Percentiles rank a stretch among this genome's conserved stretches.
Conservation (phyloP, 495 filamentous ascomycete species). For the Aspergillus conjunctus region DNA sequence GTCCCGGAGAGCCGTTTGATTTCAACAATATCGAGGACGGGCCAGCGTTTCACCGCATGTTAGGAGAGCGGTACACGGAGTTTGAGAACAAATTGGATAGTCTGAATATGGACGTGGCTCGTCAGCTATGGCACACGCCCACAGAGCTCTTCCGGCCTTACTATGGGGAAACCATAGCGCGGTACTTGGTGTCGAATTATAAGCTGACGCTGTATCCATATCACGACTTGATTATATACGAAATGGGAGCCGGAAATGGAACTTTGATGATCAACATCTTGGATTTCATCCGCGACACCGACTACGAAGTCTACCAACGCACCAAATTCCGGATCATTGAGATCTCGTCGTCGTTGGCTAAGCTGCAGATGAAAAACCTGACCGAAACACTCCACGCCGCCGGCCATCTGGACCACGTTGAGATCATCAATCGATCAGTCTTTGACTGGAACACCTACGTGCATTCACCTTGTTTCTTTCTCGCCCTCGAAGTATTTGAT, state of each 20-base stretch:
- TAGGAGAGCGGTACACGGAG: slow-evolving; percentile 78
- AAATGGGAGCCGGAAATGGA: slow-evolving; percentile 96
- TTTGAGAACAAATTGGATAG: slow-evolving; percentile 89
- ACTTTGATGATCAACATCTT: slow-evolving; percentile 98
- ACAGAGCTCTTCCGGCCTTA: slow-evolving; percentile 96
- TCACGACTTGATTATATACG: slow-evolving; percentile 96
- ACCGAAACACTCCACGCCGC: slow-evolving; percentile 60
- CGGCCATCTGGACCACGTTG: slow-evolving; percentile 81
- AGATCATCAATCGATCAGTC: slow-evolving; percentile 91
- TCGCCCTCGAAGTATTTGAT: slow-evolving; percentile 98
- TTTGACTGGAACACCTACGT: slow-evolving; percentile 91
- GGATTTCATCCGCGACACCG: slow-evolving; percentile 88
- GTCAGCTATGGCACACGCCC: slow-evolving; percentile 97
- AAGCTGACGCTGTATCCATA: slow-evolving; percentile 91
- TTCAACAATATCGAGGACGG: slow-evolving; percentile 82
- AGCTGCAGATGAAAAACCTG: slow-evolving; percentile 73
- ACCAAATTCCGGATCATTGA: slow-evolving; percentile 96
- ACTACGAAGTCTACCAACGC: slow-evolving; percentile 89
- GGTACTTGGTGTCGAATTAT: slow-evolving; percentile 94
- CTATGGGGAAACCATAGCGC: slow-evolving; percentile 94
- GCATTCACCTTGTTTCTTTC: slow-evolving; percentile 90
- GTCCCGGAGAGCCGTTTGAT: slow-evolving; percentile 87
- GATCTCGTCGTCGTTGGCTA: slow-evolving; percentile 79
- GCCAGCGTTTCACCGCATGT: slow-evolving; percentile 71
- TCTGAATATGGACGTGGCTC: slow-evolving; percentile 65